Conservation (phyloP, 2,329 filamentous ascomycete species). For the Aspergillus chevalieri region DNA sequence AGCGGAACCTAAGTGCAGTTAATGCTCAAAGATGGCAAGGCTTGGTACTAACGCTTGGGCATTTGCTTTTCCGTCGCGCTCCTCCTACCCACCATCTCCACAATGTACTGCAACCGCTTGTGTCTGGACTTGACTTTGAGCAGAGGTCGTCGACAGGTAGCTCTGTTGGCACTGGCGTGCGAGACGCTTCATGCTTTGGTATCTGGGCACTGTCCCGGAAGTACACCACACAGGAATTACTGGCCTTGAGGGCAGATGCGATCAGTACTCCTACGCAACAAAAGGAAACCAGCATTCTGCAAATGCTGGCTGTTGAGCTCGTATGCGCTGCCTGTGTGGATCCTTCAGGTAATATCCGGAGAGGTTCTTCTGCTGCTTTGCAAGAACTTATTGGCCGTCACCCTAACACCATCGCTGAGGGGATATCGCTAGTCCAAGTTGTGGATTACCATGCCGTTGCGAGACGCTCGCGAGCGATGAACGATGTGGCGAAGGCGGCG, state of each 20-base stretch:
- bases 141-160: constrained; percentile 79
- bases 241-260: constrained; percentile 47
- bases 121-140: constrained; percentile 80
- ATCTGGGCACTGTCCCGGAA: constrained; percentile 87
- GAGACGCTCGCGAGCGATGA: constrained; percentile 73
- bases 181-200: constrained; percentile 93
- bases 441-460: constrained; percentile 94
- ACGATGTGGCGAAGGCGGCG: constrained; percentile 65
- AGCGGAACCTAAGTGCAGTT: constrained; percentile 63
- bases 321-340: constrained; percentile 79
- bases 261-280: constrained; percentile 25
- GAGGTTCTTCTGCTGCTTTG: constrained; percentile 85
- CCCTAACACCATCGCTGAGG: constrained; percentile 73
- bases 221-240: constrained; percentile 73
- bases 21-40: constrained; percentile 88
- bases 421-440: constrained; percentile 78
- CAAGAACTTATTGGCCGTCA: constrained; percentile 93
- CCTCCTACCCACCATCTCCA: constrained; percentile 65
- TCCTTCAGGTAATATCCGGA: constrained; percentile 84
- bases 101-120: constrained; percentile 67
- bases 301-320: constrained; percentile 73
- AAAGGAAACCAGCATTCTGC: constrained; percentile 50
- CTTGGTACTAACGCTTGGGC: constrained; percentile 76
- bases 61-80: constrained; percentile 78
- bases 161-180: constrained; percentile 80